Base-by-base conservation (phyloP, 345 rosid species). In the Stellera chamaejasme region DNA sequence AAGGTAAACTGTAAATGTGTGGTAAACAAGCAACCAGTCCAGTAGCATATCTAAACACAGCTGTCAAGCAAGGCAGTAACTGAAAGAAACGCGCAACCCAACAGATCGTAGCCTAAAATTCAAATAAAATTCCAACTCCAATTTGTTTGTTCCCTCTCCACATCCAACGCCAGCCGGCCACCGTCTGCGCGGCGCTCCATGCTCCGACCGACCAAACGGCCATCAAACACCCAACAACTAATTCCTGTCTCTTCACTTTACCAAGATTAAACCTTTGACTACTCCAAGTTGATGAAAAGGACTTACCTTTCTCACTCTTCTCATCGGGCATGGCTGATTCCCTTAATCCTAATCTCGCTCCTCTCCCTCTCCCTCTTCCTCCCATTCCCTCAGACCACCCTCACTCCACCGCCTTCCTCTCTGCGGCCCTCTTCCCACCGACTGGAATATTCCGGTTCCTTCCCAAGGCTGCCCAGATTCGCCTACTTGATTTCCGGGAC, bases 401-500 rank as follows among this genome's bases (percentile, higher is more conserved):
- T 52, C 16, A 62, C 76, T 23, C 67, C 59, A 55, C 69, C 83
- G 10, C 64, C 69, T 27, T 61, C 64, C 10, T 50, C 72, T 23
- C 8, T 3, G 75, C 11, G 55, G 2, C 48, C 53, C 39, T 58
- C 75, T 43, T 63, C 55, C 25, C 45, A 16, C 55, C 0, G 13
- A 5, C 68, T 55, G 32, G 44, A 66, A 23, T 66, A 13, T 36
- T n/a, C 64, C 2, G 58, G 32, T 11, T 53, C 67, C 7, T 66
- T 48, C 48, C 47, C 55, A 13, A 67, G 9, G 46, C 41, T 84
- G 46, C 91, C 97, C 48, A 77, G 77, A 59, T 60, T 92, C 39
- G 97, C 97, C 1, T 88, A 88, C 76, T 48, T 82, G 65, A 73
- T 92, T 25, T 69, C 86, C 15, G 99, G 99, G 36, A 84, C 94